Conservation (phyloP, 352 stramenopile species). For the Globisporangium orthogonon region DNA sequence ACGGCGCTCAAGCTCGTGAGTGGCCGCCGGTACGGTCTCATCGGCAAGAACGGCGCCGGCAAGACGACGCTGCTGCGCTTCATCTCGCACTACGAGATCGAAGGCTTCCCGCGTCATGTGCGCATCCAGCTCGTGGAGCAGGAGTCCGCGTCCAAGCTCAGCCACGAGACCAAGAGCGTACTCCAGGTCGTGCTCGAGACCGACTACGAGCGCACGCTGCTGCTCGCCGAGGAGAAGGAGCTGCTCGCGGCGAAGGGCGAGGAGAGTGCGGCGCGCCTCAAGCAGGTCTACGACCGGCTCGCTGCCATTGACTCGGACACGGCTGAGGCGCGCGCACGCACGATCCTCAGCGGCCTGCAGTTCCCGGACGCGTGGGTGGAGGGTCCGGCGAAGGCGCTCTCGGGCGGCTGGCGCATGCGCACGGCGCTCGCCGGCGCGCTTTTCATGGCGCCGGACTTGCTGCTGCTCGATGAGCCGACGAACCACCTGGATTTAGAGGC, state of each 20-base stretch:
- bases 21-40: slow-evolving; percentile 87
- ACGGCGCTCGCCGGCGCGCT: slow-evolving; percentile 92
- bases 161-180: slow-evolving; percentile 77
- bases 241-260: slow-evolving; percentile 38
- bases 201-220: slow-evolving; percentile 91
- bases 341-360: slow-evolving; percentile 91
- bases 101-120: slow-evolving; percentile 94
- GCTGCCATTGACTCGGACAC: slow-evolving; percentile 87
- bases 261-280: slow-evolving; percentile 53
- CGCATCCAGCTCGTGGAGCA: slow-evolving; percentile 95
- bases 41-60: slow-evolving; percentile 89
- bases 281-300: slow-evolving; percentile 85
- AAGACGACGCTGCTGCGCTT: slow-evolving; percentile 96
- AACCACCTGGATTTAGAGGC: slow-evolving; percentile 90
- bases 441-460: slow-evolving; percentile 94
- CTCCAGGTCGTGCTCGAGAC: slow-evolving; percentile 92
- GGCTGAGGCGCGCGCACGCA: slow-evolving; percentile 85
- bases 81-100: slow-evolving; percentile 95
- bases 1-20: slow-evolving; percentile 84
- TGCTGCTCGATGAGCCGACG: slow-evolving; percentile 62
- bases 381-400: slow-evolving; percentile 88
- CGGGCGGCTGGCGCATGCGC: slow-evolving; percentile 92
- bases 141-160: slow-evolving; percentile 87
- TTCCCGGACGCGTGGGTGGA: slow-evolving; percentile 92
- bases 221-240: slow-evolving; percentile 93